phyloP scores from a whole-genome alignment of 2,329 filamentous ascomycete species.

The Ramularia endophylla region DNA sequence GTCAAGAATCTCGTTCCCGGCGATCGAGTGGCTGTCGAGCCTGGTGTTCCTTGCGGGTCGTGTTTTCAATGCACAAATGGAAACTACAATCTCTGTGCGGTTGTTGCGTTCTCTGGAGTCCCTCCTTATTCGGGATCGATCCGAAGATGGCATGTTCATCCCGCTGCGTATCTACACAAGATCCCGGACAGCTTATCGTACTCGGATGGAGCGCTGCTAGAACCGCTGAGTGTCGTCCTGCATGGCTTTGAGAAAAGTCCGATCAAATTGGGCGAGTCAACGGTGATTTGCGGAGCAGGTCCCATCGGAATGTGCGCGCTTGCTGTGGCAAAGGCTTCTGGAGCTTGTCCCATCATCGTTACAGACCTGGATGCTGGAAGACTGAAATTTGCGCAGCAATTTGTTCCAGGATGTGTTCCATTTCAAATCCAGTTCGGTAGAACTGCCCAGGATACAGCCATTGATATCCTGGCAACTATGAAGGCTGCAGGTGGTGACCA shows the following conservation, averaged over 20 bases:
- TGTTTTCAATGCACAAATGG: constrained; percentile 66
- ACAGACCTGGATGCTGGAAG: constrained; percentile 79
- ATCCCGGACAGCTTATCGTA: constrained; percentile 69
- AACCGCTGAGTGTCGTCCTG: constrained; percentile 50
- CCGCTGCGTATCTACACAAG: constrained; percentile 85
- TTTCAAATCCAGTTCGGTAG: constrained; percentile 22
- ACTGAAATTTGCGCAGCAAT: constrained; percentile 69
- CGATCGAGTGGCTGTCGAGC: constrained; percentile 62
- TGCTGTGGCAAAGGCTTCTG: constrained; percentile 54
- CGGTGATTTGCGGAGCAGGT: constrained; percentile 56
- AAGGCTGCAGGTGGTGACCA: constrained; percentile 19
- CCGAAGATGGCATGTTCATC: constrained; percentile 74
- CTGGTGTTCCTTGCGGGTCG: constrained; percentile 57
- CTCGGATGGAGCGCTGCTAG: constrained; percentile 82
- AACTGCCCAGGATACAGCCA: constrained; percentile 21
- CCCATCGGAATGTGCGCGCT: constrained; percentile 58
- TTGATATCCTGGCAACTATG: constrained; percentile 20
- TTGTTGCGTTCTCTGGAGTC: constrained; percentile 85
- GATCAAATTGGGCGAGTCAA: constrained; percentile 29
- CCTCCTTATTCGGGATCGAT: constrained; percentile 82
- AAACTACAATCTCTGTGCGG: constrained; percentile 80
- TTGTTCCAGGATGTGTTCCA: constrained; percentile 40
- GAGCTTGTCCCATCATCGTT: constrained; percentile 69
- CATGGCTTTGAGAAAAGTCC: constrained; percentile 39
- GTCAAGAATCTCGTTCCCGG: constrained; percentile 54